A percentile compares a stretch with the other conserved stretches of the same genome.
phyloP scores from a whole-genome alignment of 225 moss, liverwort and hornwort genomes.

The Straminergon stramineum region DNA sequence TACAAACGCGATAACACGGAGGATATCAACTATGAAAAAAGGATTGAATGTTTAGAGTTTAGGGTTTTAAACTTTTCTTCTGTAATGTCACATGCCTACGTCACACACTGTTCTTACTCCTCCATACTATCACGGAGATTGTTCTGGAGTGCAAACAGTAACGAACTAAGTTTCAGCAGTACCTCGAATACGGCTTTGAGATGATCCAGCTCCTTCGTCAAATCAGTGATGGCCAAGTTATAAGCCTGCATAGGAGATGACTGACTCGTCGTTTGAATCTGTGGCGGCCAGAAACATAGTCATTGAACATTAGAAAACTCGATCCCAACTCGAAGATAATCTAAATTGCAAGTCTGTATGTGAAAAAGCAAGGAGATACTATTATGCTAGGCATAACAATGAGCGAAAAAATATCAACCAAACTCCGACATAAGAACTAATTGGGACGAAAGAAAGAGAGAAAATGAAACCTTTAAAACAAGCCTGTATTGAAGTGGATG shows the following conservation, averaged over 20 bases:
- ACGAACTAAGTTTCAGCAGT: neutral
- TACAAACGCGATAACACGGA: neutral
- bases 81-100: neutral
- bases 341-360: neutral
- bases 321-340: neutral
- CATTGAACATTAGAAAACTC: neutral
- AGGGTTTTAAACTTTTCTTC: neutral
- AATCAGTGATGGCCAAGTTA: constrained; percentile 72
- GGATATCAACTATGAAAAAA: neutral
- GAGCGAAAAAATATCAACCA: neutral
- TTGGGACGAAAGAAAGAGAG: neutral
- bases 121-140: neutral
- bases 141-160: neutral
- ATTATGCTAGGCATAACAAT: neutral
- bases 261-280: constrained; percentile 88
- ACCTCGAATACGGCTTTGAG: constrained; percentile 81
- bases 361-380: neutral
- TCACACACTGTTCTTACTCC: neutral
- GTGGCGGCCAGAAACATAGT: neutral
- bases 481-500: constrained; percentile 95
- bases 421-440: neutral
- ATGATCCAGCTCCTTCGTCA: constrained; percentile 83
- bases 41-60: too few species aligned
- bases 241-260: constrained; percentile 93
- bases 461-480: constrained; percentile 62